A percentile compares a stretch with the other conserved stretches of the same genome.
Evolutionary conservation across 2,329 filamentous ascomycete genomes (phyloP).

Genomic region (Trichoderma hamatum): DNA sequence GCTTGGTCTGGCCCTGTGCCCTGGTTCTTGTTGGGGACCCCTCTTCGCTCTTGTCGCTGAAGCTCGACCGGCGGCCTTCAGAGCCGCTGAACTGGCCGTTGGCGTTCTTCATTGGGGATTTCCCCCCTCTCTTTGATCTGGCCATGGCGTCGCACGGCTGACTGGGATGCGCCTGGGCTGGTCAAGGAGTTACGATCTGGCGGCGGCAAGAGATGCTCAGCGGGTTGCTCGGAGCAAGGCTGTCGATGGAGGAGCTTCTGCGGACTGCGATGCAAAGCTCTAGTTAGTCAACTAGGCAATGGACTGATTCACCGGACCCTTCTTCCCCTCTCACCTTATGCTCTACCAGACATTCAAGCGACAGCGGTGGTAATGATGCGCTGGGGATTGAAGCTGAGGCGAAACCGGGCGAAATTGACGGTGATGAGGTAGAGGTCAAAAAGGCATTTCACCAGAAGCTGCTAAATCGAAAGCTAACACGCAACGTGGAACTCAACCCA

Average conservation of each 20-base stretch:
- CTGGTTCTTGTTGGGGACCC: constrained; percentile 41
- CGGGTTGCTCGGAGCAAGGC: constrained; percentile 19
- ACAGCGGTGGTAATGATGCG: not conserved
- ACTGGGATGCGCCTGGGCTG: not conserved
- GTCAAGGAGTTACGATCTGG: constrained; percentile 2
- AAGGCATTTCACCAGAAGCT: not conserved
- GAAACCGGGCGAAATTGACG: not conserved
- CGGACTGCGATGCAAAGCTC: not conserved
- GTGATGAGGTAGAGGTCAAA: constrained; percentile 9
- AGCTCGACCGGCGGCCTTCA: constrained; percentile 67
- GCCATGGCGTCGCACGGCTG: constrained; percentile 36
- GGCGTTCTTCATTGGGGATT: constrained; percentile 56
- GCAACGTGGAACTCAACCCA: constrained; percentile 23
- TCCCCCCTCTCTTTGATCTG: constrained; percentile 54
- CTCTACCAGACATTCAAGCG: not conserved
- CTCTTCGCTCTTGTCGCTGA: constrained; percentile 69
- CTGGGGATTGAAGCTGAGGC: not conserved
- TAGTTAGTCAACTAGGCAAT: not conserved
- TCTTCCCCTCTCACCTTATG: not conserved
- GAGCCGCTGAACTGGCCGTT: constrained; percentile 46
- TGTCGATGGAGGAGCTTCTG: constrained; percentile 19
- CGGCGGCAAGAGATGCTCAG: constrained; percentile 3
- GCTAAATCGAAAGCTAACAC: constrained; percentile 1
- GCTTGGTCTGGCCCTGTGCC: constrained; percentile 35
- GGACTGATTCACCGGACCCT: not conserved